Percentiles rank a stretch among this genome's conserved stretches.
Evolutionary conservation across 768 basidiomycete genomes (phyloP).

Genomic region (Amanita polypyramis): DNA sequence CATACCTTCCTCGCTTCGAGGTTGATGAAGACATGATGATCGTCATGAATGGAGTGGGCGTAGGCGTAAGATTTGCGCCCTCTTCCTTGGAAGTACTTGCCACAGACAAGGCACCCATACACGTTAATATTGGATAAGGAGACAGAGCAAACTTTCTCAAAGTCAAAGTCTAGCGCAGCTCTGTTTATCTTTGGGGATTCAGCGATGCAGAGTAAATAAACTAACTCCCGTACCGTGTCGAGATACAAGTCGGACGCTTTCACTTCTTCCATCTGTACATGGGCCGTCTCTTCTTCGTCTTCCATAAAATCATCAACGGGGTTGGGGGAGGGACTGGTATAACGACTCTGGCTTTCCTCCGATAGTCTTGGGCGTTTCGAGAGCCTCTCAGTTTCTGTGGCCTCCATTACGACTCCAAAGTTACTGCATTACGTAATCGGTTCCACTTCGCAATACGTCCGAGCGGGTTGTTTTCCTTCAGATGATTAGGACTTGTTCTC

Average conservation of each 20-base stretch:
- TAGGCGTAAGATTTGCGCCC: conserved; percentile 93
- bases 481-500: conserved; percentile 1
- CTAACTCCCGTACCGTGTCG: conserved; percentile 62
- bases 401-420: not conserved
- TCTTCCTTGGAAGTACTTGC: conserved; percentile 97
- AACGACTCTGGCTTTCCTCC: conserved; percentile 11
- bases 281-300: conserved; percentile 23
- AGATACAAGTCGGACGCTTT: conserved; percentile 83
- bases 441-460: too few species aligned
- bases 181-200: conserved; percentile 66
- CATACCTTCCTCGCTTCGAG: conserved; percentile 83
- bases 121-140: conserved; percentile 95
- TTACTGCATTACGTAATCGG: not conserved
- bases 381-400: conserved; percentile 1
- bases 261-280: conserved; percentile 20
- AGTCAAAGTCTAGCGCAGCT: conserved; percentile 90
- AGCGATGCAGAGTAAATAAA: conserved; percentile 8
- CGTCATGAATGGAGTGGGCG: conserved; percentile 93
- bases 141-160: conserved; percentile 97
- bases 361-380: conserved; percentile 4
- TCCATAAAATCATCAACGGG: conserved; percentile 18
- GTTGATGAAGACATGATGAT: conserved; percentile 98
- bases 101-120: conserved; percentile 95
- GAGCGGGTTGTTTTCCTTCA: too few species aligned
- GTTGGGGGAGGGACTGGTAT: conserved; percentile 6